Evolutionary conservation across 345 rosid species (phyloP), one percentile per base, ranked within the genome.

Genomic region (Arabis alpina): DNA sequence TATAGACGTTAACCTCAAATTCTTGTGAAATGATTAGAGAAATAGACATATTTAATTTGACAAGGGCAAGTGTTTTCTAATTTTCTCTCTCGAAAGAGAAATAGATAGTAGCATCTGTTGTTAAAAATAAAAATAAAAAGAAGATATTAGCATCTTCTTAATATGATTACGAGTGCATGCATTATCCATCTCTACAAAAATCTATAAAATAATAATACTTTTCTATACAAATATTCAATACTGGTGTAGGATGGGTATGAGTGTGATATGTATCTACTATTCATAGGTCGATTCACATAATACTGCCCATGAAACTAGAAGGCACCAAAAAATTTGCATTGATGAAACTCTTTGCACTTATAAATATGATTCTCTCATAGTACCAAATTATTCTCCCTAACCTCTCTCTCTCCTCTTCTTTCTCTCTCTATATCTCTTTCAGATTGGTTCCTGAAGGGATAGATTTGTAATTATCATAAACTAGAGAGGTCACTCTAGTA

Each of bases 351-450:
- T 65, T 28, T 36, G 39, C 52, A 45, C 52, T 45, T 68, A 75
- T 75, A 75, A 15, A 75, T 75, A 75, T 45, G 40, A 10, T 68
- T 54, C 47, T 40, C 52, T 39, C 57, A 61, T 13, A 12, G 44
- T 16, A 28, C 74, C 59, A 68, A 4, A 45, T 53, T 54, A 61
- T 68, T 61, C 74, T 61, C 70, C 6, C 11, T 61, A 19, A 53
- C 64, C 13, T 11, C 2, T 13, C 50, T 54, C 64, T 41, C 6
- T 13, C 2, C 62, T 11, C 55, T 44, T 23, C 3, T 8, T 2
- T 34, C 41, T 54, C n/a, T 32, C 8, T 28, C 28, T 53, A 1
- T 54, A 43, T 55, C 2, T 32, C 54, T 44, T n/a, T 25, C 25
- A 45, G 2, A 54, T 40, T 64, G 27, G 37, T 56, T 72, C 36